Evolutionary conservation across 1,284 basidiomycete genomes (phyloP), one percentile per base, ranked within the genome.

Genomic region (Pyrrhoderma noxium): DNA sequence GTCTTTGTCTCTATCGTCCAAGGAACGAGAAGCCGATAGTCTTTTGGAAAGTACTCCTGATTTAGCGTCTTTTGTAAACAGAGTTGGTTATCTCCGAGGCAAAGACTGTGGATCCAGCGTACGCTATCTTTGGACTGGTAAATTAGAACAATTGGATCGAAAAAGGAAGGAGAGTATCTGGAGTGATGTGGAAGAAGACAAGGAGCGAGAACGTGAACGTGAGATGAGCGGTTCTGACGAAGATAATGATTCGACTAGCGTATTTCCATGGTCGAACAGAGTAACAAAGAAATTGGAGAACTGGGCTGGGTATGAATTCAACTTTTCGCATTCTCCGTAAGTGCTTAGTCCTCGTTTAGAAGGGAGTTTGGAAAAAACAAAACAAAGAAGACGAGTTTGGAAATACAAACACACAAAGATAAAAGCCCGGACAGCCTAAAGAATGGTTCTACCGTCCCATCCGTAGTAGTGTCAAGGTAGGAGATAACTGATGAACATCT

Each of bases 261-360:
- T 52, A 51, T 56, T 48, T 56, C 71, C 74, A 49, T 80, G 82
- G 77, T 70, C 77, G 3, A 80, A 74, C 41, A 72, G 72, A 55
- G 72, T 87, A 57, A 79, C 82, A 63, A 78, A 75, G 56, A 87
- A 82, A 65, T 66, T 89, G 2, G 85, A 80, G 60, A 74, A 72
- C 53, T 88, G 83, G 85, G 67, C 84, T 27, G 76, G 75, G 83
- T 85, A 59, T 31, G 27, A 51, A 80, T 72, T 14, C 38, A 22
- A 5, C 38, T 40, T n/a, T 40, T 40, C 8, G n/a, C 27, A 31
- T 5, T 31, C 18, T 31, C 27, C 27, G 11, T 9, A 19, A 38
- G 9, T 5, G n/a, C 14, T 9, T 11, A 56, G 53, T 11, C 44
- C 2, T 36, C 34, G 49, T 8, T 13, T 53, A 68, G 68, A 36